Conservation (phyloP, 805 yeast genomes). For the Saccharomycopsis javanensis region DNA sequence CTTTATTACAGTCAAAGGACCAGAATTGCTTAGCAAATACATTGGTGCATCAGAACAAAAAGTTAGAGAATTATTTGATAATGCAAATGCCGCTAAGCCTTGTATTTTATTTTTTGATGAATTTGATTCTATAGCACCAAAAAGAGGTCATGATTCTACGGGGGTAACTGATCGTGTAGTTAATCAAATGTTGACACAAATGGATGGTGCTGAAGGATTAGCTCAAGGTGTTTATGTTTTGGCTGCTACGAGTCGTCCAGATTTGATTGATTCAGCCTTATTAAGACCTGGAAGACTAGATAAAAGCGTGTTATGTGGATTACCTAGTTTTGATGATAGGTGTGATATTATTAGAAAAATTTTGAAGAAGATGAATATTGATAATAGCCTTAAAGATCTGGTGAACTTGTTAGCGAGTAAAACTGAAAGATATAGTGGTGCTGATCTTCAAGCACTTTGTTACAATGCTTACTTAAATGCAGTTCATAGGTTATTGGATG, state of each 20-base stretch:
- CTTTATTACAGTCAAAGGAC: conserved; percentile 90
- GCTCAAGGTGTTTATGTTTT: conserved; percentile 86
- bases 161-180: conserved; percentile 98
- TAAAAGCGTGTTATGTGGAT: conserved; percentile 80
- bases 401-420: conserved; percentile 43
- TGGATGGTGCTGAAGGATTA: conserved; percentile 98
- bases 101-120: conserved; percentile 91
- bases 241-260: conserved; percentile 96
- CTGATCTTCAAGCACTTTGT: conserved; percentile 86
- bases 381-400: conserved; percentile 34
- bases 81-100: conserved; percentile 92
- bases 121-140: conserved; percentile 94
- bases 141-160: conserved; percentile 95
- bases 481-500: conserved; percentile 57
- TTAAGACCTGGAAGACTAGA: conserved; percentile 94
- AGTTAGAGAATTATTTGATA: conserved; percentile 83
- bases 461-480: conserved; percentile 88
- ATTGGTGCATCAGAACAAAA: conserved; percentile 97
- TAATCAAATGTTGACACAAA: conserved; percentile 91
- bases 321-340: conserved; percentile 67
- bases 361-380: conserved; percentile 50
- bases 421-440: conserved; percentile 83
- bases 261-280: conserved; percentile 87
- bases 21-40: conserved; percentile 88
- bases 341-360: conserved; percentile 58